Evolutionary conservation across 257 asterid species (phyloP).

Genomic region (Nyctanthes arbortristis): DNA sequence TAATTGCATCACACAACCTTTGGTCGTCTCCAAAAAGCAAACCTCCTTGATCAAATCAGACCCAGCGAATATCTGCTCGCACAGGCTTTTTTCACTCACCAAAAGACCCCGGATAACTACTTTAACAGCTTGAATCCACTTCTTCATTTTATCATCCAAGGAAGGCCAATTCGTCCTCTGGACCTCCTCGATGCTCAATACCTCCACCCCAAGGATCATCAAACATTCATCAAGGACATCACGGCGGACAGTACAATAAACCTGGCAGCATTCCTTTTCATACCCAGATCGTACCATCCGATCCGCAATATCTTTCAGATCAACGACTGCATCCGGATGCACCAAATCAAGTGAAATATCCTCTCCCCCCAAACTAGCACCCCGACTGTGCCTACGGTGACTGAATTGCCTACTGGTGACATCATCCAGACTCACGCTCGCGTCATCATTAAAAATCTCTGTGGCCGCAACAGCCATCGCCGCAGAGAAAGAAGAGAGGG

Average conservation of each 20-base stretch:
- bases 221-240: slow-evolving; percentile 80
- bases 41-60: slow-evolving; percentile 81
- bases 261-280: slow-evolving; percentile 91
- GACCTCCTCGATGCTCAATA: slow-evolving; percentile 89
- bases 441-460: slow-evolving; percentile 43
- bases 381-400: slow-evolving; percentile 43
- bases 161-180: slow-evolving; percentile 79
- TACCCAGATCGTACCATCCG: slow-evolving; percentile 85
- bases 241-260: slow-evolving; percentile 70
- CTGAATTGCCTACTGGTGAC: slow-evolving; percentile 67
- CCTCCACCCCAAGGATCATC: slow-evolving; percentile 73
- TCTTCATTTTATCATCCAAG: slow-evolving; percentile 86
- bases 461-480: slow-evolving; percentile 68
- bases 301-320: slow-evolving; percentile 72
- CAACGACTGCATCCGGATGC: slow-evolving; percentile 59
- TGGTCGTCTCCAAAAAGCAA: slow-evolving; percentile 82
- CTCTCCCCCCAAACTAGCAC: slow-evolving; percentile 66
- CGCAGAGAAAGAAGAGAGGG: slow-evolving; percentile 54
- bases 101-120: slow-evolving; percentile 67
- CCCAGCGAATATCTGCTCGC: slow-evolving; percentile 72
- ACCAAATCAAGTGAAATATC: slow-evolving; percentile 72
- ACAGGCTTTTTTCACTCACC: slow-evolving; percentile 67
- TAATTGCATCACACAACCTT: slow-evolving; percentile 92
- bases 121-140: slow-evolving; percentile 82
- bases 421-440: slow-evolving; percentile 44